Evolutionary conservation across 2,329 filamentous ascomycete species (phyloP), one percentile per base, ranked within the genome.

Genomic region (Chaetothyriales sp.): DNA sequence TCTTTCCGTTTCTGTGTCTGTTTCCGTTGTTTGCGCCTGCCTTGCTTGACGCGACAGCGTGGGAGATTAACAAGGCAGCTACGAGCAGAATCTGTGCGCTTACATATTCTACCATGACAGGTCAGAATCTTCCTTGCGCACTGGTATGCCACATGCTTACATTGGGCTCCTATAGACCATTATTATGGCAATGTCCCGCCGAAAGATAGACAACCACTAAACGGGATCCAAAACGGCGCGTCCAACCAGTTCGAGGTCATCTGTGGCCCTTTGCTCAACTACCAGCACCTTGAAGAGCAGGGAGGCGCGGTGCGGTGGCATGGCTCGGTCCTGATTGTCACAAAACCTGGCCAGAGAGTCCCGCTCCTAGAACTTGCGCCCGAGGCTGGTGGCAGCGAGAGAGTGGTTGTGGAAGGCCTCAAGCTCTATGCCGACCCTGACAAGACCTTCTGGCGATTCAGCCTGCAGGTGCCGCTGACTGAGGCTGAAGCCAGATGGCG

Each of bases 241-340:
- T 56, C 36, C 45, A 39, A 49, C 39, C 48, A 61, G 43, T 57
- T 73, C 51, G 65, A 71, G 51, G 64, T 73, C 48, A 60, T 72
- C 32, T 68, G 70, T 64, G 65, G 72, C 59, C 66, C 78, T 62
- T 61, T 73, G 20, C 63, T 73, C 56, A 73, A 73, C 55, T 68
- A 71, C 64, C 62, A 73, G 67, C 63, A 67, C 67, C 64, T 72
- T 71, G 55, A 50, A 25, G 57, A 59, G 44, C 57, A 65, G 42
- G 54, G 55, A 9, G 54, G 61, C 22, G 57, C 63, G 1, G 58
- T 65, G 9, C 59, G 62, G 46, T 96, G 90, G 89, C 73, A 85
- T 60, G 89, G 90, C 52, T 94, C 87, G 64, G 84, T 94, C 6
- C 70, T 95, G 60, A 71, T 95, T 47, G 87, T 95, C 49, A 84